Evolutionary conservation across 2,329 filamentous ascomycete genomes (phyloP), one percentile per base, ranked within the genome.

Genomic region (Microascus cirrosus): DNA sequence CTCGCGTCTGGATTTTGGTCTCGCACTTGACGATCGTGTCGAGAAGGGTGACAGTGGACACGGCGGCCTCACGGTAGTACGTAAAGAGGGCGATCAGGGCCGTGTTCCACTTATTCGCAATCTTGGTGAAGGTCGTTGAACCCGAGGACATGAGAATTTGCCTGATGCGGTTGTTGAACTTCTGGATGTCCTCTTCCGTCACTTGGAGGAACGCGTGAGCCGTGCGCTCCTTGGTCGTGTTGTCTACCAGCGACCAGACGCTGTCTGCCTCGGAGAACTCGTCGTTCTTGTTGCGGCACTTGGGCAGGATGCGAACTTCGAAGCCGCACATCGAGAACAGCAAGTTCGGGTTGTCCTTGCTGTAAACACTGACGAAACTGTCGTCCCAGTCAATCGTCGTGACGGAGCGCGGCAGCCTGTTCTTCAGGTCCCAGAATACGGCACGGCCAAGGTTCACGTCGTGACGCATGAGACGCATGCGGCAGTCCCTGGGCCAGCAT

Each of bases 21-120:
- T 99, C 94, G 65, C 94, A 99, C 74, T 99, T 99, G 70, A 99
- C 94, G 65, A 99, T 99, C 0, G 93, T 96, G 69, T 99, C 94
- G 2, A 99, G 81, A 4, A 99, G 78, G 61, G 90, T 89, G 60
- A 97, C 90, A 0, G 95, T 99, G 1, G 93, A 96, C 1, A 97
- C 93, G 18, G 94, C 94, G 54, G 94, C 94, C 70, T 99, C 94
- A 70, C 94, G 90, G 69, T 99, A 99, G 73, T 99, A 99, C 0
- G 94, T 97, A 74, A 99, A 99, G 28, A 99, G 81, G 0, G 94
- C 92, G 66, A 99, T 99, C 63, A 99, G 74, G 1, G 90, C 94
- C 0, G 94, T 99, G 73, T 99, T 99, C 94, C 95, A 99, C 75
- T 99, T 99, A 75, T 99, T 99, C 53, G 95, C 94, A 67, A 99